phyloP scores from a whole-genome alignment of 768 basidiomycete species.

The Lactarius indigo region DNA sequence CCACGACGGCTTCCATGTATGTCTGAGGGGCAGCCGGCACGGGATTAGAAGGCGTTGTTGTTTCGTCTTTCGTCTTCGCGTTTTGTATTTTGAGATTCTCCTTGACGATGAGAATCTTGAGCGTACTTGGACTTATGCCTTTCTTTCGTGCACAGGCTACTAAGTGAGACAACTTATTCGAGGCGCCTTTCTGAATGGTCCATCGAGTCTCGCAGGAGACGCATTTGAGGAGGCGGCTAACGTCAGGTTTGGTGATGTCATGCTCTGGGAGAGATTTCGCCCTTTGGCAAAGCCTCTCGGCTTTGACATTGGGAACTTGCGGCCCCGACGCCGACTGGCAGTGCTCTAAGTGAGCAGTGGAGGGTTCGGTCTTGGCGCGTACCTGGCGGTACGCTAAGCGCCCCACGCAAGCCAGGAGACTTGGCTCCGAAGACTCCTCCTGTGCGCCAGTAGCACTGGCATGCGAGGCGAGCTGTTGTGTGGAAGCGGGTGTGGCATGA shows the following conservation, averaged over 20 bases:
- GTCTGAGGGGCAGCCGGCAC: constrained; percentile 6
- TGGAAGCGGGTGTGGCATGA: neutral
- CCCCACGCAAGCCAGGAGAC: neutral
- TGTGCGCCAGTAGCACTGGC: neutral
- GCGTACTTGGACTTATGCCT: constrained; percentile 49
- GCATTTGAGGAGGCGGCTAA: constrained; percentile 52
- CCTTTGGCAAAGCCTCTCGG: constrained; percentile 17
- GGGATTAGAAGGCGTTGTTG: neutral
- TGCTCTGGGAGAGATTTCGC: constrained; percentile 4
- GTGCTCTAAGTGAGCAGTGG: neutral
- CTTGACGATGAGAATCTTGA: constrained; percentile 48
- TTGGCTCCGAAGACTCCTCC: constrained; percentile 2
- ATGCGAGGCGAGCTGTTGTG: neutral
- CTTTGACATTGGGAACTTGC: neutral
- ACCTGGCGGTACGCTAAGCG: constrained; percentile 13
- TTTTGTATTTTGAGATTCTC: constrained; percentile 35
- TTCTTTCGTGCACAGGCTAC: constrained; percentile 64
- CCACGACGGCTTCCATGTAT: constrained; percentile 23
- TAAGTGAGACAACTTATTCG: constrained; percentile 67
- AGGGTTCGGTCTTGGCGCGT: neutral
- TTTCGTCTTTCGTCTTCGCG: neutral
- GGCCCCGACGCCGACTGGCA: neutral
- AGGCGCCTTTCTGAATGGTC: constrained; percentile 63
- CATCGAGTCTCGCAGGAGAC: constrained; percentile 62
- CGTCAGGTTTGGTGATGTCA: constrained; percentile 45